Conservation (phyloP, 352 stramenopile genomes). For the Thalassiosira mediterranea region DNA sequence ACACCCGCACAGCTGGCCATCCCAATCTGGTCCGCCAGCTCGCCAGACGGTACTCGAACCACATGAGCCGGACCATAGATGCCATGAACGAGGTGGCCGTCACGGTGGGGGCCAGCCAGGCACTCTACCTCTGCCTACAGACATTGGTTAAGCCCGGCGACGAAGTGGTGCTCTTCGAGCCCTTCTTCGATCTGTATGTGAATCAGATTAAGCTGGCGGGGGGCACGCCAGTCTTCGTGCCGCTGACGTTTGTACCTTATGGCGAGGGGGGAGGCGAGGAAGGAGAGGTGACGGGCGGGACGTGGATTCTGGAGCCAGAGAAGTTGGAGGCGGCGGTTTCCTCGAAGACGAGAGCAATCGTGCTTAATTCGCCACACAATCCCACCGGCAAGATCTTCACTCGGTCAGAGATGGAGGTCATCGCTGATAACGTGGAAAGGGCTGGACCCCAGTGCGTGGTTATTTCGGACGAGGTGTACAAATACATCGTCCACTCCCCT, state of each 20-base stretch:
- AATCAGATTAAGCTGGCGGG: constrained; percentile 83
- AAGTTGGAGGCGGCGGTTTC: constrained; percentile 89
- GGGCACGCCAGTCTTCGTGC: constrained; percentile 75
- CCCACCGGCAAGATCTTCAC: constrained; percentile 98
- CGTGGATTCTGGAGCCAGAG: constrained; percentile 88
- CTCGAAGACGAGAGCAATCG: constrained; percentile 90
- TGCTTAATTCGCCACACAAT: constrained; percentile 99
- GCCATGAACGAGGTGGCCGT: constrained; percentile 91
- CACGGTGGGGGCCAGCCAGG: constrained; percentile 93
- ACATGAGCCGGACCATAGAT: constrained; percentile 88
- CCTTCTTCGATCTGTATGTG: constrained; percentile 97
- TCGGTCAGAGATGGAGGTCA: constrained; percentile 89
- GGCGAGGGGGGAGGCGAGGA: constrained; percentile 73
- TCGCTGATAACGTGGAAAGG: constrained; percentile 85
- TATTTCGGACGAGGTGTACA: constrained; percentile 98
- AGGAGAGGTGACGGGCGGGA: constrained; percentile 80
- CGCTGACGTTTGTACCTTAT: constrained; percentile 76
- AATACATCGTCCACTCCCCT: constrained; percentile 91
- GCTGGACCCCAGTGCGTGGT: constrained; percentile 86
- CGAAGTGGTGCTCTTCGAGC: constrained; percentile 96
- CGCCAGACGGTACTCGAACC: constrained; percentile 89
- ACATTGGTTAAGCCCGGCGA: constrained; percentile 91
- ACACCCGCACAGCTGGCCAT: constrained; percentile 85
- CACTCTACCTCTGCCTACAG: constrained; percentile 92
- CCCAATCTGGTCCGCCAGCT: constrained; percentile 86